A percentile compares a stretch with the other conserved stretches of the same genome.
Evolutionary conservation across 306 rosid species (phyloP).

Genomic region (Trifolium fragiferum): DNA sequence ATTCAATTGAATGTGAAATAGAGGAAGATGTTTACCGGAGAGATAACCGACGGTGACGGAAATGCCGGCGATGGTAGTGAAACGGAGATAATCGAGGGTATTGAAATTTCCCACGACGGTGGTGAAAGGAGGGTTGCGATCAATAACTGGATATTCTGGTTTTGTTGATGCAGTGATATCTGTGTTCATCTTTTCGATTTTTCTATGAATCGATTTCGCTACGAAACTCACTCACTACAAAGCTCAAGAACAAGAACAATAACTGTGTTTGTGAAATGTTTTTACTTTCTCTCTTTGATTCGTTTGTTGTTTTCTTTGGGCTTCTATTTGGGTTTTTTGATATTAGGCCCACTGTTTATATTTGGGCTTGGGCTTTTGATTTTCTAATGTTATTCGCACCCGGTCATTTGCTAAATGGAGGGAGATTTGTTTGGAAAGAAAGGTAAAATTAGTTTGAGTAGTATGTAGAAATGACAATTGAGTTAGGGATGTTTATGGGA

Average conservation of each 20-base stretch:
- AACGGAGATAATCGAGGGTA: constrained; percentile 85
- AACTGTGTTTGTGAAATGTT: not conserved
- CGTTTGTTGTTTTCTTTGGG: not conserved
- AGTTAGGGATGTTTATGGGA: no score
- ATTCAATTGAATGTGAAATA: not conserved
- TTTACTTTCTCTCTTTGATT: not conserved
- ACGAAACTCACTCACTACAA: not conserved
- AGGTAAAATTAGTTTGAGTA: no score
- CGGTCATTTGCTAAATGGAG: no score
- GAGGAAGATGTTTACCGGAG: constrained; percentile 54
- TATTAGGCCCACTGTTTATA: not conserved
- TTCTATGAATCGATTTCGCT: not conserved
- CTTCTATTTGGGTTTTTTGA: no score
- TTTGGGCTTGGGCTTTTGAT: not conserved
- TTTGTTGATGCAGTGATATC: constrained; percentile 88
- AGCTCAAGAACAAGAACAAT: not conserved
- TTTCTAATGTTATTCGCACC: no score
- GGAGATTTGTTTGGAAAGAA: no score
- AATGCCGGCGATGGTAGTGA: constrained; percentile 83
- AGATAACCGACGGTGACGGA: constrained; percentile 97
- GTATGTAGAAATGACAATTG: no score
- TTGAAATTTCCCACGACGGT: constrained; percentile 83
- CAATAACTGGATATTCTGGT: constrained; percentile 85
- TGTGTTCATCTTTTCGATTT: constrained; percentile 69
- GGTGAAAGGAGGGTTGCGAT: constrained; percentile 96